Conservation (phyloP, 768 basidiomycete genomes). For the Sporobolomyces pararoseus region DNA sequence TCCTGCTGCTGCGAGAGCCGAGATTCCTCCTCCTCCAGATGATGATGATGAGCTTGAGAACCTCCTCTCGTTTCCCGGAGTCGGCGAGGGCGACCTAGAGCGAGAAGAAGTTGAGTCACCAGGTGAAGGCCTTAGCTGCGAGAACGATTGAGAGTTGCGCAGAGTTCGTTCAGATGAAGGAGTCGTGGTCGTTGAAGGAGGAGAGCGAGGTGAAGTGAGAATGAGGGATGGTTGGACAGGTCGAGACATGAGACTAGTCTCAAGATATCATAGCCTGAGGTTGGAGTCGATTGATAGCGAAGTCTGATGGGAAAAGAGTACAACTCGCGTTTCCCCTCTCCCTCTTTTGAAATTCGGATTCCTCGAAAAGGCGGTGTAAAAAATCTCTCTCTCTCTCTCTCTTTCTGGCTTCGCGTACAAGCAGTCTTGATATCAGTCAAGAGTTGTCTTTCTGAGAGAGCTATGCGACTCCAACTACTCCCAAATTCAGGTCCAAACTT, state of each 20-base stretch:
- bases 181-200: background rate
- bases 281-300: background rate
- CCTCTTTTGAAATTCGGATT: too few species aligned
- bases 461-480: conserved; percentile 3
- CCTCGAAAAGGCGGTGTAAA: too few species aligned
- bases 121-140: background rate
- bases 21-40: background rate
- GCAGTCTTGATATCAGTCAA: too few species aligned
- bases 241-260: background rate
- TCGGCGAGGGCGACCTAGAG: conserved; percentile 3
- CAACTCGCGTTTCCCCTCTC: too few species aligned
- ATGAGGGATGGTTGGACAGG: background rate
- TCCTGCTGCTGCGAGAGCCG: conserved; percentile 14
- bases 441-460: background rate
- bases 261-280: background rate
- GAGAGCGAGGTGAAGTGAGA: background rate
- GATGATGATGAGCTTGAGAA: background rate
- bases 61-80: background rate
- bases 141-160: background rate
- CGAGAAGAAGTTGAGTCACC: background rate
- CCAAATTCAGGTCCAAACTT: conserved; percentile 7
- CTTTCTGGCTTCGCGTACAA: too few species aligned
- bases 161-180: background rate
- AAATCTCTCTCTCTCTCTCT: too few species aligned
- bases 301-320: too few species aligned